Percentiles rank a stretch among this genome's conserved stretches.
Evolutionary conservation across 2,329 filamentous ascomycete species (phyloP).

Genomic region (Fusarium paranaense): DNA sequence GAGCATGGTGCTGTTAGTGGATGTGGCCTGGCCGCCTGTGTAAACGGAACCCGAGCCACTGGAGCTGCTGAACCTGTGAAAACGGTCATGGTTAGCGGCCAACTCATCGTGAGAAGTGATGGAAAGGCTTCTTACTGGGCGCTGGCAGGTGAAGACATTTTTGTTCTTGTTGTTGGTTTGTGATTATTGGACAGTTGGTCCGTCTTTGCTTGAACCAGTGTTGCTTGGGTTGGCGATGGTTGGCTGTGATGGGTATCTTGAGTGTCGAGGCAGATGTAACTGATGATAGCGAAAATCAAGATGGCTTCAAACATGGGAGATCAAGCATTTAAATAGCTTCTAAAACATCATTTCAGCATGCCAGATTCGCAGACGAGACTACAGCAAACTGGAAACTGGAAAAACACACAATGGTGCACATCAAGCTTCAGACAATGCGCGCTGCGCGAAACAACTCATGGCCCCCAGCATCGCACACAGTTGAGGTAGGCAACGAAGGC

Average conservation of each 20-base stretch:
- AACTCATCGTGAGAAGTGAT: background rate
- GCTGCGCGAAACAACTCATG: constrained; percentile 3
- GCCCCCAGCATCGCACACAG: constrained; percentile 26
- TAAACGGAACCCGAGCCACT: constrained; percentile 27
- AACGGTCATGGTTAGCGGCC: constrained; percentile 1
- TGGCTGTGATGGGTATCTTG: background rate
- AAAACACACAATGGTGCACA: constrained; percentile 22
- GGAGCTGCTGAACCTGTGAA: constrained; percentile 18
- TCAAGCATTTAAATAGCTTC: background rate
- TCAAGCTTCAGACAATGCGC: constrained; percentile 6
- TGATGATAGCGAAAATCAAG: background rate
- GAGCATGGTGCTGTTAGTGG: constrained; percentile 15
- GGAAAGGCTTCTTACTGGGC: constrained; percentile 17
- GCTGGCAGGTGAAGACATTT: constrained; percentile 23
- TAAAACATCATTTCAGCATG: background rate
- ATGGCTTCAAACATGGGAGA: background rate
- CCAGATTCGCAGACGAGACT: constrained; percentile 20
- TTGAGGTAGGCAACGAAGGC: background rate
- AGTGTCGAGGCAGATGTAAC: background rate
- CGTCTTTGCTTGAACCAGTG: background rate
- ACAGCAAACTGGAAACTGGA: constrained; percentile 21
- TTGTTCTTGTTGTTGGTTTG: constrained; percentile 1
- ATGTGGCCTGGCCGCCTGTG: constrained; percentile 22
- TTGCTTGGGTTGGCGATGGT: background rate
- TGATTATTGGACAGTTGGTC: background rate